Conservation (phyloP, 129 eudicot species). For the Rutidosis leptorrhynchoides region DNA sequence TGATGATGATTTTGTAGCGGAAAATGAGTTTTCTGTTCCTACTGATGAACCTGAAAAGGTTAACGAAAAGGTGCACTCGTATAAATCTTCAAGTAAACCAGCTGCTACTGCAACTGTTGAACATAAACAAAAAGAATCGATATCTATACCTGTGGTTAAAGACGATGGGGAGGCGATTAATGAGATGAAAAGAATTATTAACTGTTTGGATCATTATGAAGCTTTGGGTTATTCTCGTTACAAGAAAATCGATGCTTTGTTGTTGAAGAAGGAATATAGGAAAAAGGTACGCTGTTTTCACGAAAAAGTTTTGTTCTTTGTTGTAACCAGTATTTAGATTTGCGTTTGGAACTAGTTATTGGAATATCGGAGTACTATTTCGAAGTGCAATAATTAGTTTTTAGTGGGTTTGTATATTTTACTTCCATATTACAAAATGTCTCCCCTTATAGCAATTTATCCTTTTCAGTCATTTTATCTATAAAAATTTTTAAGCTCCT, state of each 20-base stretch:
- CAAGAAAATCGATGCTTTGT: slow-evolving; percentile 51
- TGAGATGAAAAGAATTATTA: slow-evolving; percentile 77
- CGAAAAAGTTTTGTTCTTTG: background rate
- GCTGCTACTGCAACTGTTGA: slow-evolving; percentile 36
- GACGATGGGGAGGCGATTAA: slow-evolving; percentile 50
- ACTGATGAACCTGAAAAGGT: slow-evolving; percentile 53
- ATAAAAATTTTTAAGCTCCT: background rate
- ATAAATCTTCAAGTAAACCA: slow-evolving; percentile 50
- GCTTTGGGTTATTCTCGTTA: slow-evolving; percentile 65
- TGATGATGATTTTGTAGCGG: slow-evolving; percentile 59
- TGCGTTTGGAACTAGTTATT: background rate
- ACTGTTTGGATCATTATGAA: slow-evolving; percentile 75
- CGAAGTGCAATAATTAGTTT: background rate
- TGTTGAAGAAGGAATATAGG: slow-evolving; percentile 87
- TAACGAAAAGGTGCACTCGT: slow-evolving; percentile 40
- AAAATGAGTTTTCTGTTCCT: slow-evolving; percentile 53
- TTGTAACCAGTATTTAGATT: background rate
- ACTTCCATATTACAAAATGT: background rate
- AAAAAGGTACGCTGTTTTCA: slow-evolving; percentile 56
- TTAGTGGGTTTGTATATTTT: background rate
- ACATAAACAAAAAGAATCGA: slow-evolving; percentile 31
- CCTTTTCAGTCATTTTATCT: background rate
- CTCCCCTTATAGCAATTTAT: background rate
- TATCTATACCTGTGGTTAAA: slow-evolving; percentile 50
- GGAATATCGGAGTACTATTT: background rate